A percentile compares a stretch with the other conserved stretches of the same genome.
Evolutionary conservation across 768 basidiomycete species (phyloP).

Genomic region (Kwoniella sp.): DNA sequence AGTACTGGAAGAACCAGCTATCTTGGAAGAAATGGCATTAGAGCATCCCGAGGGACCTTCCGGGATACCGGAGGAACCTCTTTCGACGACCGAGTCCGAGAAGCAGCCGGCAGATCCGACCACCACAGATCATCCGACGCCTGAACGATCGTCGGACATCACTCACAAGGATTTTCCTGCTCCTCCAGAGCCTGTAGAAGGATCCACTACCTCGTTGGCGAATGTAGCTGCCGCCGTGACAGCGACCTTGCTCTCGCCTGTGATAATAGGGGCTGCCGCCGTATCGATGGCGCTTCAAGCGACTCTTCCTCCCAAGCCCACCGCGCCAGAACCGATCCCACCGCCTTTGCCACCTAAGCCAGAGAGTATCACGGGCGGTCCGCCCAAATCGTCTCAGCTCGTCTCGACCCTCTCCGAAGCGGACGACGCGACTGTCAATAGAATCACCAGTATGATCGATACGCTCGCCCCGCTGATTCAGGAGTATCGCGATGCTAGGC

Average conservation of each 20-base stretch:
- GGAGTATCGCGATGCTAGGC: conserved; percentile 19
- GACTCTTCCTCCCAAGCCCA: neutral
- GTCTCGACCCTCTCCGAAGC: conserved; percentile 8
- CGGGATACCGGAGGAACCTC: too few relatives aligned
- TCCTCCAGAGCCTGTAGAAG: too few relatives aligned
- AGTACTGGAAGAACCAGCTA: neutral
- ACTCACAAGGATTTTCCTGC: too few relatives aligned
- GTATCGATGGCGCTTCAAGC: neutral
- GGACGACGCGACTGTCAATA: conserved; percentile 11
- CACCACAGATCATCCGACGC: too few relatives aligned
- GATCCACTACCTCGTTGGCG: neutral
- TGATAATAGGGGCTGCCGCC: neutral
- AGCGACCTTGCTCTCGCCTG: neutral
- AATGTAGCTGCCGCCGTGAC: neutral
- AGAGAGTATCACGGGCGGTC: conserved; percentile 5
- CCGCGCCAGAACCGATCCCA: neutral
- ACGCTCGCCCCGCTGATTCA: conserved; percentile 16
- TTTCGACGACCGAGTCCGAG: too few relatives aligned
- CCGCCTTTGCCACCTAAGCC: conserved; percentile 8
- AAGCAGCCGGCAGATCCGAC: too few relatives aligned
- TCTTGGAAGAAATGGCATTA: neutral
- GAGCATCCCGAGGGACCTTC: too few relatives aligned
- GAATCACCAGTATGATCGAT: conserved; percentile 16
- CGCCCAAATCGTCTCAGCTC: conserved; percentile 9
- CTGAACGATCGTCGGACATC: too few relatives aligned